These are phyloP conservation scores for Corchorus olitorius DNA, from an alignment of 345 rosid species.

Conservation along the genomic window DNA sequence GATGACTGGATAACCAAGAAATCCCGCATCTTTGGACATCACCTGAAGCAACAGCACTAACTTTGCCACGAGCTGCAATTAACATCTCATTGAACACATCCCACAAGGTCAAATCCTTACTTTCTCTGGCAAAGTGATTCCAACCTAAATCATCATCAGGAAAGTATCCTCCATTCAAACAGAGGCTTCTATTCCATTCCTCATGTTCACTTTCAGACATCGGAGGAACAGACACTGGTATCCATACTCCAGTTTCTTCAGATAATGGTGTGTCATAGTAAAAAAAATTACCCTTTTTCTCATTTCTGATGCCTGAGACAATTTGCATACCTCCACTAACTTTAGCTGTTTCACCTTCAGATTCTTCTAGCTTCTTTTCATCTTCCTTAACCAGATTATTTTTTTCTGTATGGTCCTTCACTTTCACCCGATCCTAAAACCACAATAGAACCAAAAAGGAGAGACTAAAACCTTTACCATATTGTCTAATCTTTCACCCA, in stretches of 20 bases:
- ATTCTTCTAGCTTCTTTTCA: conserved; percentile 11
- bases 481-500: not conserved
- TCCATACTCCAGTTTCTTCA: conserved; percentile 37
- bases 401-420: conserved; percentile 15
- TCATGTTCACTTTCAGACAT: conserved; percentile 25
- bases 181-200: conserved; percentile 29
- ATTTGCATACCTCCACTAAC: conserved; percentile 7
- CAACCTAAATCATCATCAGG: conserved; percentile 29
- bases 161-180: conserved; percentile 29
- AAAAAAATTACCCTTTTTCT: conserved; percentile 25
- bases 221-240: conserved; percentile 35
- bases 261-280: conserved; percentile 35
- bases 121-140: conserved; percentile 25
- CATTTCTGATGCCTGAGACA: not conserved
- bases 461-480: not conserved
- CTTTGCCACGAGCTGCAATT: conserved; percentile 31
- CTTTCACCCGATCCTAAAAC: conserved; percentile 18
- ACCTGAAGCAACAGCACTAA: conserved; percentile 28
- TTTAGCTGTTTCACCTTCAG: conserved; percentile 13
- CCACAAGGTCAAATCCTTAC: conserved; percentile 38
- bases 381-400: conserved; percentile 12
- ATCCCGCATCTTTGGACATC: conserved; percentile 19
- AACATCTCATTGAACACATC: conserved; percentile 37
- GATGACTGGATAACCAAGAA: conserved; percentile 32
- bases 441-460: not conserved